phyloP scores from a whole-genome alignment of 108 stramenopile genomes.

The Conticribra weissflogii region DNA sequence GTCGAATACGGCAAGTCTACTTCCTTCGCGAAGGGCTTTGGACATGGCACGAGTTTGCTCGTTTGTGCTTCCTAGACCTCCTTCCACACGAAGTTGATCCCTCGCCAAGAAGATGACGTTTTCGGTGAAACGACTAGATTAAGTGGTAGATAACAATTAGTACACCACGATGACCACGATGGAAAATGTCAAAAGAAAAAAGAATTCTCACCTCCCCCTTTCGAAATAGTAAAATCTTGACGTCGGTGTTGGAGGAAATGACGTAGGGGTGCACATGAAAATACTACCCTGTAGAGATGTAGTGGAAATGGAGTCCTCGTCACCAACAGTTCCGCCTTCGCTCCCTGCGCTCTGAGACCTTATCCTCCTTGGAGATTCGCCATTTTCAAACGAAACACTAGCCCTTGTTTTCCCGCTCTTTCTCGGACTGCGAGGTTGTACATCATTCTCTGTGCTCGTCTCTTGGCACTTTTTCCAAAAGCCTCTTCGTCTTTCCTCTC shows the following conservation, averaged over 20 bases:
- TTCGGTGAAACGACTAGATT: constrained; percentile 88
- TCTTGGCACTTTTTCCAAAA: constrained; percentile 62
- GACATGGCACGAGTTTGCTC: constrained; percentile 90
- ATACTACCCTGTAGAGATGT: constrained; percentile 54
- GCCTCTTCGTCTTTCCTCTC: constrained; percentile 73
- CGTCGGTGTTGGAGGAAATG: constrained; percentile 94
- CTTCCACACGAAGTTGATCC: constrained; percentile 90
- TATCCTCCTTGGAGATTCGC: constrained; percentile 8
- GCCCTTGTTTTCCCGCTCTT: constrained; percentile 26
- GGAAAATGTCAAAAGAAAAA: neutral
- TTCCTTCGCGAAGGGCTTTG: constrained; percentile 72
- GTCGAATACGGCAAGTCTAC: constrained; percentile 90
- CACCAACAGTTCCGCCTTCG: constrained; percentile 14
- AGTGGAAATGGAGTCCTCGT: constrained; percentile 51
- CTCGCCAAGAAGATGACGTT: constrained; percentile 94
- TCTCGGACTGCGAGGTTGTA: constrained; percentile 45
- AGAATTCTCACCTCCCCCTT: constrained; percentile 39
- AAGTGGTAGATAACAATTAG: constrained; percentile 9
- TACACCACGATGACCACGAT: neutral
- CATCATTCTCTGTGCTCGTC: constrained; percentile 85
- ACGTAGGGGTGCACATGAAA: constrained; percentile 97
- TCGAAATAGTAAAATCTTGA: constrained; percentile 89
- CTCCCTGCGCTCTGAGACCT: constrained; percentile 5
- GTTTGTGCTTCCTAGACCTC: constrained; percentile 73
- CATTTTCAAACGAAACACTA: constrained; percentile 26